Evolutionary conservation across 179 eudicot genomes (phyloP), one percentile per base, ranked within the genome.

Genomic region (Spergularia azorica): DNA sequence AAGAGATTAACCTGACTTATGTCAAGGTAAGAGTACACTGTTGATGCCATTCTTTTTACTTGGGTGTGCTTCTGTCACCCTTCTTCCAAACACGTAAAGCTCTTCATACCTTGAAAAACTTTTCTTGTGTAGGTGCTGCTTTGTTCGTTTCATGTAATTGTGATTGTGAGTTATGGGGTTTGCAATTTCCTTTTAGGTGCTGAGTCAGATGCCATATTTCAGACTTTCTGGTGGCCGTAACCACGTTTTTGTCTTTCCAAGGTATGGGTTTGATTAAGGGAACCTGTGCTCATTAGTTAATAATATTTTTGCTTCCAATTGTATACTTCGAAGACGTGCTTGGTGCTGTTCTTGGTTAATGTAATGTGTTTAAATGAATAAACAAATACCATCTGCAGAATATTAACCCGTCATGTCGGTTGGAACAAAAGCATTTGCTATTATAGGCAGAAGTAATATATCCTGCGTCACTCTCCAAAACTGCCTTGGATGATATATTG

Each of bases 171-270:
- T 79, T 71, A 68, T 72, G 70, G 68, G 64, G 41, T 79, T 77
- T 77, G 72, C 77, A 38, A 50, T 85, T 79, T 87, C 76, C 77
- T 86, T 86, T 80, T 87, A 94, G 98, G 98, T 94, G 63, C 82
- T 94, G 78, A 91, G 93, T 84, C 97, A 90, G 89, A 94, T 94
- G 98, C 96, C 94, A 70, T 85, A 94, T 84, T 94, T 94, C 84
- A 92, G 98, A 79, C 85, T 89, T 80, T 90, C 98, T 38, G 97
- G 94, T 76, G 98, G 98, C 38, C 96, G 98, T 71, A 77, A 92
- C 79, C 98, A 94, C 83, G 82, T 94, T 39, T 94, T 94, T 79
- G 91, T 94, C 64, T 94, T 94, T 79, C 98, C 98, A 70, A 94
- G 98, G 97, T 94, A 86, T 79, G 80, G 26, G 48, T n/a, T 52